Evolutionary conservation across 2,329 filamentous ascomycete genomes (phyloP).

Genomic region (Fusarium albosuccineum): DNA sequence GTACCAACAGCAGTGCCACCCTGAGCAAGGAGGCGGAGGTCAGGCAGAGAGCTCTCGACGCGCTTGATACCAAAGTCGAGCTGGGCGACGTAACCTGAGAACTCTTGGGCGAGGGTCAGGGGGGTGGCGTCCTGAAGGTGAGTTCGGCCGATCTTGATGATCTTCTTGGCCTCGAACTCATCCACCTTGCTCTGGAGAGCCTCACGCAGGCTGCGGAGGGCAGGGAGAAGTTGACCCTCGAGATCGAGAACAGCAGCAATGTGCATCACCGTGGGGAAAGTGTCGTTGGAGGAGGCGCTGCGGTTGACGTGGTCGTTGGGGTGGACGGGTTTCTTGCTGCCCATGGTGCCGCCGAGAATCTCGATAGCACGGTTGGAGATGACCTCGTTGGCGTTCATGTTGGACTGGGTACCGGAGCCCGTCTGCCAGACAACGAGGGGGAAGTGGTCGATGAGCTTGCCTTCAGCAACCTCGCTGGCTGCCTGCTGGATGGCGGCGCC

Average conservation of each 20-base stretch:
- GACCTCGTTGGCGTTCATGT: conserved; percentile 99
- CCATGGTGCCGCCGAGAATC: conserved; percentile 93
- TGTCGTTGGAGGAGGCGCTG: conserved; percentile 98
- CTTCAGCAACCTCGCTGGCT: conserved; percentile 89
- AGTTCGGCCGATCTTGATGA: conserved; percentile 99
- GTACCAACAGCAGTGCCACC: conserved; percentile 97
- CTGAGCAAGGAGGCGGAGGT: conserved; percentile 89
- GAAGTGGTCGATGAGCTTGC: conserved; percentile 97
- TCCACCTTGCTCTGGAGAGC: conserved; percentile 91
- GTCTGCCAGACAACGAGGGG: conserved; percentile 99
- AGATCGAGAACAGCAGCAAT: conserved; percentile 96
- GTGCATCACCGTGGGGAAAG: conserved; percentile 99
- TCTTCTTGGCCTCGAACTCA: conserved; percentile 84
- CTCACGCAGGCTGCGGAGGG: conserved; percentile 83
- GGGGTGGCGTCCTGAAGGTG: conserved; percentile 98
- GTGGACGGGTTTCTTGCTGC: conserved; percentile 97
- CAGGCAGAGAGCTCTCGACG: conserved; percentile 84
- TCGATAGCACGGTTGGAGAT: conserved; percentile 99
- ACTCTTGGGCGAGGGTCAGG: conserved; percentile 94
- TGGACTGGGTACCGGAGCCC: conserved; percentile 97
- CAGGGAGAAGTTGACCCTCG: conserved; percentile 85
- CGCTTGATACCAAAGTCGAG: conserved; percentile 91
- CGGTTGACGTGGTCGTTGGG: conserved; percentile 99
- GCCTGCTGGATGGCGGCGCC: conserved; percentile 95
- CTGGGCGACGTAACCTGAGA: conserved; percentile 97